A percentile compares a stretch with the other conserved stretches of the same genome.
These are phyloP conservation scores for Solanum corneliomulleri DNA, from an alignment of 257 asterid species.

Conservation along the genomic window DNA sequence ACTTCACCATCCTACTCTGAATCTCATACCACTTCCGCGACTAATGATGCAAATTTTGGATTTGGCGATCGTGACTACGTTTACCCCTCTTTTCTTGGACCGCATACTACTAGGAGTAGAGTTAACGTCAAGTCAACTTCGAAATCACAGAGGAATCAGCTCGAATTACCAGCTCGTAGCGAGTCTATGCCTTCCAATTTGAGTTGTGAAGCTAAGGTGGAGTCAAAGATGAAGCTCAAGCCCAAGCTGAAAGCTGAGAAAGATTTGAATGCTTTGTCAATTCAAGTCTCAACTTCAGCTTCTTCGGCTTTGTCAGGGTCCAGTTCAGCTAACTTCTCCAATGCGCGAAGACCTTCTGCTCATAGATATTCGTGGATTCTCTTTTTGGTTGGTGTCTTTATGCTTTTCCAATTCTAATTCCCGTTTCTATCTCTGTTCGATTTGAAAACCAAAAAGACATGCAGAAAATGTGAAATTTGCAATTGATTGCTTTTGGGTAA, in stretches of 20 bases:
- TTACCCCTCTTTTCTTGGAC: constrained; percentile 84
- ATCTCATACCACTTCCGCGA: constrained; percentile 7
- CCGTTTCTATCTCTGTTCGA: neutral
- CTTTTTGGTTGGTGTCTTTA: constrained; percentile 29
- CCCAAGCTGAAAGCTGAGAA: constrained; percentile 47
- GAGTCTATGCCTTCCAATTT: constrained; percentile 36
- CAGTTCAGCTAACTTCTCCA: constrained; percentile 17
- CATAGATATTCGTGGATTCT: constrained; percentile 23
- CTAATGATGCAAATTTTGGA: constrained; percentile 31
- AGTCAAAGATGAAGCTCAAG: constrained; percentile 23
- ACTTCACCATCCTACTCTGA: constrained; percentile 15
- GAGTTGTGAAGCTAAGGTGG: constrained; percentile 10
- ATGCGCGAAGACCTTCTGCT: constrained; percentile 13
- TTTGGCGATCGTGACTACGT: constrained; percentile 86
- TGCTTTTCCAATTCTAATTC: neutral
- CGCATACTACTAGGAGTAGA: constrained; percentile 68
- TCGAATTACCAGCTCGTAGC: constrained; percentile 23
- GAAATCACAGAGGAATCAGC: constrained; percentile 26
- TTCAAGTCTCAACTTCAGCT: constrained; percentile 37
- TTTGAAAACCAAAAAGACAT: neutral
- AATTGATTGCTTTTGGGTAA: neutral
- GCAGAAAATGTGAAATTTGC: neutral
- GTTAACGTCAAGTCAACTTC: constrained; percentile 37
- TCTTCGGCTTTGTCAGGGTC: constrained; percentile 13
- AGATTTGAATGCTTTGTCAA: constrained; percentile 48